phyloP scores from a whole-genome alignment of 306 rosid species.

The Leucaena leucocephala region DNA sequence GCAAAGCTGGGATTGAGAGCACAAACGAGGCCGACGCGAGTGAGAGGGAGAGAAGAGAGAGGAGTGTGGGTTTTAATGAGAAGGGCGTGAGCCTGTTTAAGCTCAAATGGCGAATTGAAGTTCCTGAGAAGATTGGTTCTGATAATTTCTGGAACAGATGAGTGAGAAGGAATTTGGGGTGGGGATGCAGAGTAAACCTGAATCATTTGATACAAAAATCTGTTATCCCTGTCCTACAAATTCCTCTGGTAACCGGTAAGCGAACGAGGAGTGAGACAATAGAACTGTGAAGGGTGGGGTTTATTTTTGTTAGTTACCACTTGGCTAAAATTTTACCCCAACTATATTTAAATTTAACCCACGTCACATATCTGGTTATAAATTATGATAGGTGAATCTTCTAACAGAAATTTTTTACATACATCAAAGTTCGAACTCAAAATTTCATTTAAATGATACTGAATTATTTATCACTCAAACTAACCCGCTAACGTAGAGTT shows the following conservation, averaged over 20 bases:
- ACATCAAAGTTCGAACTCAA: no score
- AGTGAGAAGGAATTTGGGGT: constrained; percentile 19
- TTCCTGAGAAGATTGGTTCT: constrained; percentile 41
- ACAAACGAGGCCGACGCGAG: constrained; percentile 49
- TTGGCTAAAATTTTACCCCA: no score
- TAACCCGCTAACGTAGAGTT: no score
- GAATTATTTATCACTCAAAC: no score
- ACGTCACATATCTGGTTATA: no score
- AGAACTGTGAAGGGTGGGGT: no score
- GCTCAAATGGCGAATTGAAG: constrained; percentile 59
- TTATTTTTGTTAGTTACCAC: no score
- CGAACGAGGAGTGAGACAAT: no score
- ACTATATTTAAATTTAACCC: no score
- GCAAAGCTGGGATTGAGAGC: constrained; percentile 48
- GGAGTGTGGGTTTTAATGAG: constrained; percentile 52
- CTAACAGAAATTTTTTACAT: no score
- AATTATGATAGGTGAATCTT: no score
- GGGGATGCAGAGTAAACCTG: constrained; percentile 6
- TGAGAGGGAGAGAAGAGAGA: constrained; percentile 49
- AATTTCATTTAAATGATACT: no score
- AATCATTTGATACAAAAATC: background rate
- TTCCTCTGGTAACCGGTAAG: background rate
- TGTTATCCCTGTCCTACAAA: background rate
- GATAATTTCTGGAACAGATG: constrained; percentile 12
- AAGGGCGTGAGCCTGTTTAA: constrained; percentile 62